These are phyloP conservation scores for Orbilia quercus DNA, from an alignment of 2,329 filamentous ascomycete genomes.

Conservation along the genomic window DNA sequence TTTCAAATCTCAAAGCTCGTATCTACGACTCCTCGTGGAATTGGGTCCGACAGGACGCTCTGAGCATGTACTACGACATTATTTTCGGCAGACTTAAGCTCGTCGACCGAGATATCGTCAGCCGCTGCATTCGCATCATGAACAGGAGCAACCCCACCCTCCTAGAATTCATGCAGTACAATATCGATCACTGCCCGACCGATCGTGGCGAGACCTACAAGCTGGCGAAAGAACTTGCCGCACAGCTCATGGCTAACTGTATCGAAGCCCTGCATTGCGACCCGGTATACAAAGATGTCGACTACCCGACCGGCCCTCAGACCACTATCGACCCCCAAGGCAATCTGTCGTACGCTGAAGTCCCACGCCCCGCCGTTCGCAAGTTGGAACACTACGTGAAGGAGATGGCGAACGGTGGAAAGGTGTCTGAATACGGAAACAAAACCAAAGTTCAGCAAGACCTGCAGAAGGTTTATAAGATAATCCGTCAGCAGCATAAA, in stretches of 20 bases:
- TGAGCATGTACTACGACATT: conserved; percentile 99
- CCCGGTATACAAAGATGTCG: conserved; percentile 96
- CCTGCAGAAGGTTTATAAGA: conserved; percentile 92
- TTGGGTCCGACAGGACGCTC: conserved; percentile 96
- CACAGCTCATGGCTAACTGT: conserved; percentile 96
- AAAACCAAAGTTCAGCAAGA: conserved; percentile 98
- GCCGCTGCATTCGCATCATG: conserved; percentile 98
- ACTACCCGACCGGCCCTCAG: conserved; percentile 87
- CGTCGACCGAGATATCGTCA: conserved; percentile 97
- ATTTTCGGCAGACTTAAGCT: conserved; percentile 94
- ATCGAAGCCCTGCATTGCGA: conserved; percentile 85
- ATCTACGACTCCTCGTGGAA: conserved; percentile 99
- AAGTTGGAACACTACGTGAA: conserved; percentile 99
- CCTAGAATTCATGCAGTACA: conserved; percentile 99
- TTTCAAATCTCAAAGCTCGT: conserved; percentile 91
- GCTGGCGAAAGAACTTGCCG: conserved; percentile 93
- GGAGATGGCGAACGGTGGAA: conserved; percentile 98
- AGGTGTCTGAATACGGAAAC: conserved; percentile 98
- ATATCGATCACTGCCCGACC: conserved; percentile 98
- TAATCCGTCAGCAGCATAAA: conserved; percentile 98
- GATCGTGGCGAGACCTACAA: conserved; percentile 97
- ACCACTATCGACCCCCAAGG: conserved; percentile 93
- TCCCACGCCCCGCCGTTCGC: conserved; percentile 85
- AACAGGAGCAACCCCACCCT: conserved; percentile 96
- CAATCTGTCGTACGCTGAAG: conserved; percentile 91